phyloP scores from a whole-genome alignment of 257 asterid species.

The Avicennia marina region DNA sequence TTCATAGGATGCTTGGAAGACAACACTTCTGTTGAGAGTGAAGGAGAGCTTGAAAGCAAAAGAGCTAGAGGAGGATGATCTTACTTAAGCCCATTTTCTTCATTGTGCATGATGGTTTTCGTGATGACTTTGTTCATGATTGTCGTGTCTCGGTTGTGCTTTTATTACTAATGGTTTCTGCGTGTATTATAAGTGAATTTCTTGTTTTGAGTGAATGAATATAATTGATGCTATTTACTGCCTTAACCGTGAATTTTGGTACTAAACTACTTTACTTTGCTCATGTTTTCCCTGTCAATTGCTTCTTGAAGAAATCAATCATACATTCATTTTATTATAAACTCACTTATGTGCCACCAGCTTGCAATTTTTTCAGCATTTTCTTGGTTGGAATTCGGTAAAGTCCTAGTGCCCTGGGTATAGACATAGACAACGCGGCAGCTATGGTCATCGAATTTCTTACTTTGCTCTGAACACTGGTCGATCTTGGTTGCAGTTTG shows the following conservation, averaged over 20 bases:
- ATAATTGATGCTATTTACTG: conserved; percentile 15
- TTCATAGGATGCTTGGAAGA: conserved; percentile 51
- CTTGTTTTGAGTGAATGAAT: conserved; percentile 26
- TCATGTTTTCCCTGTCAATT: not conserved
- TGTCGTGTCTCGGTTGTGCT: conserved; percentile 5
- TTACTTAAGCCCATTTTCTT: conserved; percentile 37
- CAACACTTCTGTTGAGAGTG: conserved; percentile 52
- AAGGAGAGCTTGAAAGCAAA: conserved; percentile 58
- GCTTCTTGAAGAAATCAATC: not conserved
- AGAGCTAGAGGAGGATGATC: conserved; percentile 65
- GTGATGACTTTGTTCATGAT: conserved; percentile 11
- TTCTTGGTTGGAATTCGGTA: too few species aligned
- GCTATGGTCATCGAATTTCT: too few species aligned
- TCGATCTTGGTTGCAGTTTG: too few species aligned
- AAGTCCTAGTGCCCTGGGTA: too few species aligned
- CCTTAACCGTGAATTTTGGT: conserved; percentile 14
- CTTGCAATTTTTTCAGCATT: not conserved
- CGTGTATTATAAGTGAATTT: conserved; percentile 19
- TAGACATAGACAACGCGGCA: too few species aligned
- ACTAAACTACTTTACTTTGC: not conserved
- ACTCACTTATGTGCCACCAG: not conserved
- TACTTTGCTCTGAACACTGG: too few species aligned
- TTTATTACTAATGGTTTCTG: conserved; percentile 15
- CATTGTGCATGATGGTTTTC: not conserved
- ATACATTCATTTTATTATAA: not conserved